Evolutionary conservation across 805 yeast genomes (phyloP), one percentile per base, ranked within the genome.

Genomic region (Pichia occidentalis): DNA sequence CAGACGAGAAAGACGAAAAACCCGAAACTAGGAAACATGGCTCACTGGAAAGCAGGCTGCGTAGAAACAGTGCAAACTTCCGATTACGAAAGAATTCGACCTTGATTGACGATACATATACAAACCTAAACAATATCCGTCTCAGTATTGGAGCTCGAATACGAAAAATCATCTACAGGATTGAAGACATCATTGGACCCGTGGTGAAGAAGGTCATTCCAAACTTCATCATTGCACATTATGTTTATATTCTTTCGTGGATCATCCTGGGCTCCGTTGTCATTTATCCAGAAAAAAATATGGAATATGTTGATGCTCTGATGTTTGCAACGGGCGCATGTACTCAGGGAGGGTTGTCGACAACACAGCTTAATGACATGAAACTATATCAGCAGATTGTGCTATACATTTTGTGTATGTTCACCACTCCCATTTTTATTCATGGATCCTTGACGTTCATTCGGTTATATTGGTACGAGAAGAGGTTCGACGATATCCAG

Each of bases 271-370:
- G 84, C 1, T 85, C 97, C 0, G 70, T 88, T 24, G 51, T 90
- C 37, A 59, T 92, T 27, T 90, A 80, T 51, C 95, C 96, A 0
- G 70, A 71, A n/a, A 70, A 68, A 38, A 79, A 81, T 52, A 53
- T 71, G 26, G 37, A 52, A 7, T 92, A 90, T 56, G 80, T 85
- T 31, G 97, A 92, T 63, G 76, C 82, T 2, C 61, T 92, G 24
- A 85, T 90, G 57, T 64, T 85, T 39, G 71, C 87, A 0, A 65
- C 79, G 9, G 90, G 95, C 9, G 77, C 92, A 0, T 62, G 80
- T 1, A 86, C 97, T 2, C 96, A 90, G 54, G 95, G 96, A 0
- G 99, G 99, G 1, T 63, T 92, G 39, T 87, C 86, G 55, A 81
- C 96, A 0, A 66, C 85, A 18, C 75, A 86, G 49, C 46, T 80